phyloP scores from a whole-genome alignment of 768 basidiomycete genomes.

The Tylopilus balloui region DNA sequence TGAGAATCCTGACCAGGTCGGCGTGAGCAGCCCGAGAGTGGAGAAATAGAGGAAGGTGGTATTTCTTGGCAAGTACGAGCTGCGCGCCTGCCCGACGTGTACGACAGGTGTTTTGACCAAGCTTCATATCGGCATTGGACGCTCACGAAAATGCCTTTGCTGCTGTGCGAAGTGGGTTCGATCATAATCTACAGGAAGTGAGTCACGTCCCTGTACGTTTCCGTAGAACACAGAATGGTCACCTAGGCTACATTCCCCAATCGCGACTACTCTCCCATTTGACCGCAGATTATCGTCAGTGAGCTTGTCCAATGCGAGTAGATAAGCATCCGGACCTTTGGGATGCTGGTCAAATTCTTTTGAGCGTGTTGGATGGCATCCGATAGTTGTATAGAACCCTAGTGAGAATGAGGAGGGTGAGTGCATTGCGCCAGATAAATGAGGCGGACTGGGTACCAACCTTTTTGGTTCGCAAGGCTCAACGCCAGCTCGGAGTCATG shows the following conservation, averaged over 20 bases:
- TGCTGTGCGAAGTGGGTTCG: slow-evolving; percentile 67
- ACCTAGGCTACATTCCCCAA: slow-evolving; percentile 83
- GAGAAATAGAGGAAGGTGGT: slow-evolving; percentile 72
- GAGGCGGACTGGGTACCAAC: slow-evolving; percentile 29
- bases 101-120: background rate
- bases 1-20: slow-evolving; percentile 63
- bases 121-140: background rate
- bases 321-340: slow-evolving; percentile 57
- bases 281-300: slow-evolving; percentile 47
- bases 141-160: slow-evolving; percentile 57
- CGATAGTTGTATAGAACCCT: slow-evolving; percentile 71
- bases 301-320: slow-evolving; percentile 53
- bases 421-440: background rate
- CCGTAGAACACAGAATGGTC: background rate
- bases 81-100: slow-evolving; percentile 40
- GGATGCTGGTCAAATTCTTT: slow-evolving; percentile 57
- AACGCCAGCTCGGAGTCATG: slow-evolving; percentile 58
- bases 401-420: background rate
- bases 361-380: slow-evolving; percentile 77
- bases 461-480: slow-evolving; percentile 52
- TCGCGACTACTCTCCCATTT: slow-evolving; percentile 57
- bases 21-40: slow-evolving; percentile 74
- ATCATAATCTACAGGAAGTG: slow-evolving; percentile 59
- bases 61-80: slow-evolving; percentile 61
- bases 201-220: background rate